Base-by-base conservation (phyloP, 2,329 filamentous ascomycete genomes). In the Coniochaeta sp. region DNA sequence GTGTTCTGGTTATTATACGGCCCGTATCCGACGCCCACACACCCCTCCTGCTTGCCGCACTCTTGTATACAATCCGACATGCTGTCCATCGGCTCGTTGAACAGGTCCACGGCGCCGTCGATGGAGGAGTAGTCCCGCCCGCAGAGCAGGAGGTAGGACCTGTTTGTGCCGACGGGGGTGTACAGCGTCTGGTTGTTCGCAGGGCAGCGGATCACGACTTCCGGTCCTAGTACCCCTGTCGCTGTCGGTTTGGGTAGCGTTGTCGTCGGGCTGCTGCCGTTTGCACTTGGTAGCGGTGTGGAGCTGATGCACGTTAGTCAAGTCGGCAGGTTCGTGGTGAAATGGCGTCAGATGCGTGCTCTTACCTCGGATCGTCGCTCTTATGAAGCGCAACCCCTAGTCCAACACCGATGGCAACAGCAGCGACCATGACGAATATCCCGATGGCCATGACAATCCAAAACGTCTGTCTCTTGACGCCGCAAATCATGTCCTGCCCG, bases 1-100 rank as follows among this genome's bases (percentile, higher is more conserved):
- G 58, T 56, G 7, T 59, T 30, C 1, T 48, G 35, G 6, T 62
- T 64, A 0, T 64, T 16, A 30, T 61, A 63, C 3, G 51, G 53
- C 1, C 68, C 69, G 66, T 66, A 71, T 12, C 68, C 66, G 0
- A 66, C 68, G 1, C 64, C 68, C 0, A 57, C 59, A 45, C 69
- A 71, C 0, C 52, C 57, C 2, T 58, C 53, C 47, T 61, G 57
- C 3, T 12, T 22, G 6, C 65, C 61, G 49, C 69, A 71, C 1
- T 50, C 48, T 18, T 60, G 58, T 16, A 70, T 59, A 52, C 69
- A 71, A 6, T 61, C 61, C 42, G 61, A 61, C n/a, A 69, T 55
- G 2, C 57, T 61, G 16, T 52, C 56, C 4, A 60, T 57, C 24
- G 55, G 53, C 42, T 56, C 12, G 46, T 59, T 57, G 31, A 49